Base-by-base conservation (phyloP, 2,329 filamentous ascomycete species). In the Chaetomiaceae sp. region DNA sequence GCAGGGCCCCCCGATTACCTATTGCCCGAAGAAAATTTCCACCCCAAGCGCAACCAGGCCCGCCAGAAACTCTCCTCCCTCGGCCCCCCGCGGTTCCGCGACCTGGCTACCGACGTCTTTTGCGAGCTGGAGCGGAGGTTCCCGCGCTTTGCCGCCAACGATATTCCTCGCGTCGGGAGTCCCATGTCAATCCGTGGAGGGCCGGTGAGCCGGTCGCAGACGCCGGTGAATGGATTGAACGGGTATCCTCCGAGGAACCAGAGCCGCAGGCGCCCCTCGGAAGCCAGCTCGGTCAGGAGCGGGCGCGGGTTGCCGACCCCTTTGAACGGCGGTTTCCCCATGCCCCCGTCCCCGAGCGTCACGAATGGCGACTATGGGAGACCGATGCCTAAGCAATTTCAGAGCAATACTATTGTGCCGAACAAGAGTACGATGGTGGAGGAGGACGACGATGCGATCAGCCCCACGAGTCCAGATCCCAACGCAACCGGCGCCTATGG, bases 391-490 rank as follows among this genome's bases (percentile, higher is more conserved):
- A 96, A 95, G 65, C 90, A 90, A 33, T 90, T 95, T 58, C 91
- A 96, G 65, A 92, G 87, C 65, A 97, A 95, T 65, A 97, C 90
- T 0, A 95, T 97, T 62, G 87, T 97, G 34, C 93, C 93, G 0
- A 97, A 96, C 66, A 99, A 97, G 71, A 95, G 92, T 63, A 96
- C 88, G 0, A 91, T 97, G 85, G 83, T 97, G 1, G 93, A 99
- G 67, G 93, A 97, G 65, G 91, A 95, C 58, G 90, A 95, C 60
- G 88, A 89, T 57, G 46, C 56, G 14, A 19, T 60, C 21, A 66
- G 63, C 49, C 65, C 64, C 4, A 40, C 75, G 17, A 71, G 70
- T 17, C 78, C 79, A 14, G 81, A 79, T 43, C 64, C 83, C 54
- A 73, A 77, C 57, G 75, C 75, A 44, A 77, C 66, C 31, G 73